These are phyloP conservation scores for Royoungia palumana DNA, from an alignment of 768 basidiomycete species.

Conservation along the genomic window DNA sequence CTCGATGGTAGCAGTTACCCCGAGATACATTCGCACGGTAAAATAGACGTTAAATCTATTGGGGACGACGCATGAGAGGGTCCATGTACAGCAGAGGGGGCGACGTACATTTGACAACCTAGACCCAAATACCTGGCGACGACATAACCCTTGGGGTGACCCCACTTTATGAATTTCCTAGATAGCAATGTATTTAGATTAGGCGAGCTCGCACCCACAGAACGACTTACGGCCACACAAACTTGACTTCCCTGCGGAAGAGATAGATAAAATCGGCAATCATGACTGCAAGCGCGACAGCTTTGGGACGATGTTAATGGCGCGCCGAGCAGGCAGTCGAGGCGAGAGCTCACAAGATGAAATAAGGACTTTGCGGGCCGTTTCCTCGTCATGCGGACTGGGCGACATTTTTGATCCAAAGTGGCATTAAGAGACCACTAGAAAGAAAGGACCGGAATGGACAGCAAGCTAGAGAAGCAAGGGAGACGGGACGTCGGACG, in stretches of 20 bases:
- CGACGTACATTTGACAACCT: constrained; percentile 18
- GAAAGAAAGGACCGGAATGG: too few species aligned
- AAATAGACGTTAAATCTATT: constrained; percentile 24
- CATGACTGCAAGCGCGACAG: constrained; percentile 12
- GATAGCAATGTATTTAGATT: not conserved
- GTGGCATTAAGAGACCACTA: too few species aligned
- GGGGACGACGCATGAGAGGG: not conserved
- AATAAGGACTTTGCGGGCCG: constrained; percentile 9
- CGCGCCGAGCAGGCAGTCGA: not conserved
- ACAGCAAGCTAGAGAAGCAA: too few species aligned
- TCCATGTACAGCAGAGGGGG: not conserved
- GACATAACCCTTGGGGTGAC: constrained; percentile 10
- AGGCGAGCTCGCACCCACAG: too few species aligned
- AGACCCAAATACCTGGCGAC: constrained; percentile 15
- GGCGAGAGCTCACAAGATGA: constrained; percentile 11
- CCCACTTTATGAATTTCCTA: constrained; percentile 9
- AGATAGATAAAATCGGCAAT: constrained; percentile 10
- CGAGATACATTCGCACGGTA: constrained; percentile 16
- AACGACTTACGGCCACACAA: constrained; percentile 23
- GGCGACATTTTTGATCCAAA: too few species aligned
- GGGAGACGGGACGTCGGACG: too few species aligned
- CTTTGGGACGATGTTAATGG: not conserved
- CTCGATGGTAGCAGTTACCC: not conserved
- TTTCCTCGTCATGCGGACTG: not conserved
- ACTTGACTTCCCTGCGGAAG: constrained; percentile 13